Percentiles rank a stretch among this genome's conserved stretches.
Evolutionary conservation across 2,329 filamentous ascomycete genomes (phyloP).

Genomic region (Aureobasidium uvarum): DNA sequence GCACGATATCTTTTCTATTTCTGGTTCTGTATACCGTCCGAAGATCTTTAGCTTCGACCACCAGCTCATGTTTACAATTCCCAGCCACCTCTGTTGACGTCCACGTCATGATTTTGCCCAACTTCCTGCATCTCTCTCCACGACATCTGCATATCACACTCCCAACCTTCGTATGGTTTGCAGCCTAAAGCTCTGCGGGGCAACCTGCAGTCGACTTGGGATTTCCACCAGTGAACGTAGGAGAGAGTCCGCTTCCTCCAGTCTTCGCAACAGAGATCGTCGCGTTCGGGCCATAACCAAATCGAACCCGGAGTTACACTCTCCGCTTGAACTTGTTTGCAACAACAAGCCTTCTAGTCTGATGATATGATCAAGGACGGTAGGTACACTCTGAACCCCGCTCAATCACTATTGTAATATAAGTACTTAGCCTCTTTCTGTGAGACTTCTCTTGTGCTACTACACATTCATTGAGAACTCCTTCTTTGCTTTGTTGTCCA

Average conservation of each 20-base stretch:
- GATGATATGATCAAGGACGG: background rate
- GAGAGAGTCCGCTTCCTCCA: too few species aligned
- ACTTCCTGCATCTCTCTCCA: background rate
- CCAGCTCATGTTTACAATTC: background rate
- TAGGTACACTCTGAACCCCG: background rate
- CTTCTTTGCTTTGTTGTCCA: background rate
- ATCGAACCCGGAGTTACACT: background rate
- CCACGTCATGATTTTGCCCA: background rate
- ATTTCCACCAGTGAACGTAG: background rate
- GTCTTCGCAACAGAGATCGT: background rate
- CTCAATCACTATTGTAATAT: background rate
- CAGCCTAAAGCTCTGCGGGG: slow-evolving; percentile 5
- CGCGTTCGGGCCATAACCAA: background rate
- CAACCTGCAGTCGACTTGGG: background rate
- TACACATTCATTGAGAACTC: too few species aligned
- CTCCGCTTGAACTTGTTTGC: background rate
- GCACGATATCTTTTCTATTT: background rate
- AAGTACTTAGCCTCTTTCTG: background rate
- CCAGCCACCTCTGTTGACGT: background rate
- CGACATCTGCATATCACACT: background rate
- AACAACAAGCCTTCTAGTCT: background rate
- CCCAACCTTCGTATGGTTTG: background rate
- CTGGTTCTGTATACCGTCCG: background rate
- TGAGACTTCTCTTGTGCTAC: background rate
- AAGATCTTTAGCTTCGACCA: background rate